Conservation (phyloP, 164 flowering plant species). For the Vitis cinerea region DNA sequence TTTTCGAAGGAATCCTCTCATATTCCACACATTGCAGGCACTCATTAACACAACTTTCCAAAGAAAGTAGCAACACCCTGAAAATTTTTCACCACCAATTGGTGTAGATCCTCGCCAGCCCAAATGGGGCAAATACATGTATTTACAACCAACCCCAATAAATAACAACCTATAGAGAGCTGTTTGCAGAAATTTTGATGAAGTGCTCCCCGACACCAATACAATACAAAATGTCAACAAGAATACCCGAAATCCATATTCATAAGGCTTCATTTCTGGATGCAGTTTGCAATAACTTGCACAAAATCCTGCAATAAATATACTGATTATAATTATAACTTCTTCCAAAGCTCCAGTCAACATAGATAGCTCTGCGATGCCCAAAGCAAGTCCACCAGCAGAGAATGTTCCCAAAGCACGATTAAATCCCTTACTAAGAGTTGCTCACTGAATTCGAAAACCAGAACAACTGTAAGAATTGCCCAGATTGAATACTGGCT, state of each 20-base stretch:
- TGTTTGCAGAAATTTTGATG: conserved; percentile 47
- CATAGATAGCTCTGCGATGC: conserved; percentile 50
- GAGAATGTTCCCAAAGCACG: conserved; percentile 82
- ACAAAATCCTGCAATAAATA: conserved; percentile 64
- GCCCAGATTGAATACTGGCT: conserved; percentile 74
- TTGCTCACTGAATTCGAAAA: conserved; percentile 91
- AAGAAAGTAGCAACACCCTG: conserved; percentile 59
- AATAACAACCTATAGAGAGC: conserved; percentile 66
- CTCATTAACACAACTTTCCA: conserved; percentile 76
- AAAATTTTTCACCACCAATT: conserved; percentile 79
- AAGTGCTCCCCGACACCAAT: conserved; percentile 62
- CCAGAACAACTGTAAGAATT: conserved; percentile 73
- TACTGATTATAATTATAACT: conserved; percentile 46
- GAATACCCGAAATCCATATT: conserved; percentile 90
- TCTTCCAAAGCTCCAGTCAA: conserved; percentile 50
- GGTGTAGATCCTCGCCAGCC: conserved; percentile 93
- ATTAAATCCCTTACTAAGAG: conserved; percentile 78
- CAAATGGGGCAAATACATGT: conserved; percentile 83
- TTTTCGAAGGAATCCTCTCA: conserved; percentile 77
- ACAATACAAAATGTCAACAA: conserved; percentile 76
- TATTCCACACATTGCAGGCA: conserved; percentile 73
- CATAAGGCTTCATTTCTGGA: conserved; percentile 82
- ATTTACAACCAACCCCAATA: conserved; percentile 65
- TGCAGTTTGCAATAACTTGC: conserved; percentile 58
- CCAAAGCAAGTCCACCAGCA: conserved; percentile 82